Conservation (phyloP, 1,284 basidiomycete genomes). For the Ustilago hordei region DNA sequence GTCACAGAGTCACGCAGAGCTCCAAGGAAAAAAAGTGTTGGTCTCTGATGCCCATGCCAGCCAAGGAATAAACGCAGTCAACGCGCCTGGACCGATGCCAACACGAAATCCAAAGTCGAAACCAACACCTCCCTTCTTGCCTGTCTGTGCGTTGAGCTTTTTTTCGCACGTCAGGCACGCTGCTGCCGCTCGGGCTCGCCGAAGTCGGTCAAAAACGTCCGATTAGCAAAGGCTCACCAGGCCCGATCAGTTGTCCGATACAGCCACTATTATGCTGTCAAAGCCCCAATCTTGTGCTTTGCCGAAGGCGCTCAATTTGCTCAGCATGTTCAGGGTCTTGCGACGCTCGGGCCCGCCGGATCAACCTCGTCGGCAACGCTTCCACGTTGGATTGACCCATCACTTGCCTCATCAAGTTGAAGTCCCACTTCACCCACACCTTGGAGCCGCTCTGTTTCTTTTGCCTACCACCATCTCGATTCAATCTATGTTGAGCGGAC, state of each 20-base stretch:
- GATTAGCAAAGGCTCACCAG: no score
- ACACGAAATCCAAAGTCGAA: slow-evolving; percentile 3
- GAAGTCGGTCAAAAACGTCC: not conserved
- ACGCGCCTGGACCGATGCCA: slow-evolving; percentile 36
- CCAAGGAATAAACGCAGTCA: slow-evolving; percentile 21
- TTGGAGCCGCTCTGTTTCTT: not conserved
- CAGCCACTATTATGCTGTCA: slow-evolving; percentile 2
- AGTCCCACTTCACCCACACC: not conserved
- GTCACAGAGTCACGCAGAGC: not conserved
- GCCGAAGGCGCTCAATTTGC: slow-evolving; percentile 2
- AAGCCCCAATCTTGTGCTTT: not conserved
- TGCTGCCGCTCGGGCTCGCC: slow-evolving; percentile 3
- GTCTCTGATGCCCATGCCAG: slow-evolving; percentile 18
- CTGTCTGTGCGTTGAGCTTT: not conserved
- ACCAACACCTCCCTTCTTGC: slow-evolving; percentile 11
- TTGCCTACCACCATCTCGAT: not conserved
- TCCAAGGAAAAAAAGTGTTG: slow-evolving; percentile 41
- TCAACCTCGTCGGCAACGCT: slow-evolving; percentile 2
- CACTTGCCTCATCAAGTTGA: slow-evolving; percentile 7
- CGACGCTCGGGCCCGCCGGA: slow-evolving; percentile 19
- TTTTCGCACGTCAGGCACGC: slow-evolving; percentile 7
- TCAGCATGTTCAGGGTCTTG: slow-evolving; percentile 9
- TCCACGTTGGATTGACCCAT: slow-evolving; percentile 3
- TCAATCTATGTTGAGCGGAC: slow-evolving; percentile 29
- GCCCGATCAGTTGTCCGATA: no score